Evolutionary conservation across 148 eudicot species (phyloP).

Genomic region (Rhododendron mucronatum): DNA sequence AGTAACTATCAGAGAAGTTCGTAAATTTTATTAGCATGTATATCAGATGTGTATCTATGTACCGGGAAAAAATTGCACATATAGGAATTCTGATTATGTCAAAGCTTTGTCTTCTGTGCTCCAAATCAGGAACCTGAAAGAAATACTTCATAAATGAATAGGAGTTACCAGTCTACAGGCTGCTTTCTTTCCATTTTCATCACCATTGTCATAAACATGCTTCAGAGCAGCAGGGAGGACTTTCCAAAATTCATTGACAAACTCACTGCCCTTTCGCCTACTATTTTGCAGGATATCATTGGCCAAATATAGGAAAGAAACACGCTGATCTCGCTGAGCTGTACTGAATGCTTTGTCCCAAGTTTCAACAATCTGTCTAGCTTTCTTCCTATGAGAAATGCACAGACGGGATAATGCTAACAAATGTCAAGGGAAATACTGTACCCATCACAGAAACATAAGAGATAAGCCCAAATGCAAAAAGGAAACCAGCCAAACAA

Average conservation of each 20-base stretch:
- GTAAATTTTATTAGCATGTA: background rate
- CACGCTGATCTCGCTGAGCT: slow-evolving; percentile 62
- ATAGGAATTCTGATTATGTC: background rate
- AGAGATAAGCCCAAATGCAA: slow-evolving; percentile 2
- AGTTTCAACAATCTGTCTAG: slow-evolving; percentile 79
- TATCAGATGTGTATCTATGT: background rate
- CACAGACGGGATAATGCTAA: slow-evolving; percentile 88
- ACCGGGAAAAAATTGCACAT: background rate
- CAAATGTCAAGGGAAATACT: slow-evolving; percentile 36
- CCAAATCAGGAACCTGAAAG: background rate
- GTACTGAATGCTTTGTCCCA: slow-evolving; percentile 78
- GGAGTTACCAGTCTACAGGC: slow-evolving; percentile 73
- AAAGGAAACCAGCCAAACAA: background rate
- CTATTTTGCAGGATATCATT: slow-evolving; percentile 97
- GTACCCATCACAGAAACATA: background rate
- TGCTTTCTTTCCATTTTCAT: slow-evolving; percentile 68
- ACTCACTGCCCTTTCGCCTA: slow-evolving; percentile 85
- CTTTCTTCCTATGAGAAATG: slow-evolving; percentile 69
- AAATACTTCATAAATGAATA: slow-evolving; percentile 1
- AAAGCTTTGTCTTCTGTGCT: background rate
- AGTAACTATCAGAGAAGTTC: background rate
- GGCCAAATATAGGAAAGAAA: slow-evolving; percentile 73
- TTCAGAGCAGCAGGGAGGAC: slow-evolving; percentile 85
- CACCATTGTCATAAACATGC: slow-evolving; percentile 58
- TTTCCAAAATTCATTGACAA: slow-evolving; percentile 97